These are phyloP conservation scores for Aphanocladium album DNA, from an alignment of 2,329 filamentous ascomycete species.

Conservation along the genomic window DNA sequence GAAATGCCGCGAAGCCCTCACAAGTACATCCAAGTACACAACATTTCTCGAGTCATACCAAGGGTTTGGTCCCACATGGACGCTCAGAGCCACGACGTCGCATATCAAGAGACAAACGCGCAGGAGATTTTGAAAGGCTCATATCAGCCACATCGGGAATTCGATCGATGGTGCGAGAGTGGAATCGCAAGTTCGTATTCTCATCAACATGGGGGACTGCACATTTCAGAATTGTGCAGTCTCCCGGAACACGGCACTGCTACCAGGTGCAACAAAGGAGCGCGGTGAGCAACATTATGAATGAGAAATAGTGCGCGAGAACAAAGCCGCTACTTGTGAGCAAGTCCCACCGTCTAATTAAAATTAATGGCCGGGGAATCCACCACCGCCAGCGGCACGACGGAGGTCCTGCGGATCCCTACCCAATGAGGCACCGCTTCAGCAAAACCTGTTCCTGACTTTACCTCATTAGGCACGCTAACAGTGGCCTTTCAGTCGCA, in stretches of 20 bases:
- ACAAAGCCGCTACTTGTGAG: neutral
- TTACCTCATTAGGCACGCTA: slow-evolving; percentile 5
- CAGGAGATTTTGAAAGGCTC: neutral
- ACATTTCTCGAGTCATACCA: neutral
- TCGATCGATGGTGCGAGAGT: slow-evolving; percentile 5
- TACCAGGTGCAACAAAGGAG: neutral
- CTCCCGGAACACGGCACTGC: neutral
- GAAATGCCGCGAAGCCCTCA: neutral
- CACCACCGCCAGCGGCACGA: slow-evolving; percentile 2
- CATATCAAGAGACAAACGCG: neutral
- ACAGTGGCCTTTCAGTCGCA: neutral
- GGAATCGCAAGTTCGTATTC: neutral
- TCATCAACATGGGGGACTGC: neutral
- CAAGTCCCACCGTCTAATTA: neutral
- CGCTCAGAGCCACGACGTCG: neutral
- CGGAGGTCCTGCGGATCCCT: slow-evolving; percentile 6
- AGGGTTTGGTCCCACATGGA: neutral
- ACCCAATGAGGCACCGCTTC: slow-evolving; percentile 7
- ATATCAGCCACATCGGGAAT: slow-evolving; percentile 1
- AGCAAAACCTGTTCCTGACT: slow-evolving; percentile 13
- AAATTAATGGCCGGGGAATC: neutral
- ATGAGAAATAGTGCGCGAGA: neutral
- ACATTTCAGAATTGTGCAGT: neutral
- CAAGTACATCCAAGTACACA: neutral
- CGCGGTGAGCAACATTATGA: neutral